Conservation (phyloP, 768 basidiomycete species). For the Podaxis pistillaris region DNA sequence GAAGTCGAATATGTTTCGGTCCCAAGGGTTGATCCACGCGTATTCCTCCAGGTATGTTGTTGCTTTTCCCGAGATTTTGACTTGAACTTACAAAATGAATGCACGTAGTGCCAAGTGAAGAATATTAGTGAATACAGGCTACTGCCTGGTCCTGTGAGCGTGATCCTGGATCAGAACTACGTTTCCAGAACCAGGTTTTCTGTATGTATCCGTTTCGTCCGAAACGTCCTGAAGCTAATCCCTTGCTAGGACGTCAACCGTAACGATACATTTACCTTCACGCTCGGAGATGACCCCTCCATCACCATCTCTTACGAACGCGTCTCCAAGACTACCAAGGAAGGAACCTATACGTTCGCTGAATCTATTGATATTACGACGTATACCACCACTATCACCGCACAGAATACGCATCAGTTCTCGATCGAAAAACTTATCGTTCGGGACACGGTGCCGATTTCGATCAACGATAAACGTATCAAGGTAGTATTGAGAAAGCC, state of each 20-base stretch:
- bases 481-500: slow-evolving; percentile 48
- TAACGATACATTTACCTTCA: slow-evolving; percentile 52
- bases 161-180: slow-evolving; percentile 58
- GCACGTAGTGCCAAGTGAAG: slow-evolving; percentile 43
- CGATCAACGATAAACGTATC: slow-evolving; percentile 34
- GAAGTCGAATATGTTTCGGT: slow-evolving; percentile 46
- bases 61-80: background rate
- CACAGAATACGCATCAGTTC: slow-evolving; percentile 49
- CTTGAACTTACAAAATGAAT: background rate
- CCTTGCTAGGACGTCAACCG: slow-evolving; percentile 41
- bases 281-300: slow-evolving; percentile 47
- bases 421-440: slow-evolving; percentile 42
- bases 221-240: background rate
- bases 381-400: slow-evolving; percentile 42
- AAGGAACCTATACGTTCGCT: slow-evolving; percentile 39
- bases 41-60: slow-evolving; percentile 47
- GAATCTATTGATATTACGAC: slow-evolving; percentile 43
- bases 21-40: slow-evolving; percentile 47
- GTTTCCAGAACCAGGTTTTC: slow-evolving; percentile 49
- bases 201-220: slow-evolving; percentile 25
- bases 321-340: slow-evolving; percentile 32
- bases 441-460: slow-evolving; percentile 44
- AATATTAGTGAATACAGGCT: slow-evolving; percentile 58
- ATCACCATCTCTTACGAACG: slow-evolving; percentile 46
- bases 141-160: slow-evolving; percentile 50